These are phyloP conservation scores for Bipolaris gigantea DNA, from an alignment of 2,329 filamentous ascomycete genomes.

Conservation along the genomic window DNA sequence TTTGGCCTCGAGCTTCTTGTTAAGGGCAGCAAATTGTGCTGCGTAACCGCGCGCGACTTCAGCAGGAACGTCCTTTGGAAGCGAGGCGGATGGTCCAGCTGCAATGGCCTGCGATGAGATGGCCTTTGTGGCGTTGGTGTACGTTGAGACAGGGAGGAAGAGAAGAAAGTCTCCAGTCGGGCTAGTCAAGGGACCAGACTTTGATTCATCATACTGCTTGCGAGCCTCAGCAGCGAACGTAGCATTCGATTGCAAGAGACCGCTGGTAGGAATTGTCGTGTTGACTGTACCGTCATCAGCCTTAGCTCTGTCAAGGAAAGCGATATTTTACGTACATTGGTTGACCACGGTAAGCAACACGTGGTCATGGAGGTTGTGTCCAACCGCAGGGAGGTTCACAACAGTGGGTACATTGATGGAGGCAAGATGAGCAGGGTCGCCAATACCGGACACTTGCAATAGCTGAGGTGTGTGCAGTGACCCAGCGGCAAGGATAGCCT, in stretches of 20 bases:
- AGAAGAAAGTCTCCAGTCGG: conserved; percentile 29
- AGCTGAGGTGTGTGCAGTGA: conserved; percentile 32
- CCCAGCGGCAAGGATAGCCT: conserved; percentile 32
- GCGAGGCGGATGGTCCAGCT: conserved; percentile 18
- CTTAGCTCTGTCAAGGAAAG: background rate
- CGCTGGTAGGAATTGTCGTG: conserved; percentile 11
- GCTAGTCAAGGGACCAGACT: conserved; percentile 17
- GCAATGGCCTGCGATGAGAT: conserved; percentile 21
- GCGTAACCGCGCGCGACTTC: conserved; percentile 25
- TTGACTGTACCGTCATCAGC: conserved; percentile 5
- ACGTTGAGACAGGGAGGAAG: conserved; percentile 25
- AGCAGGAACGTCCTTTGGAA: conserved; percentile 16
- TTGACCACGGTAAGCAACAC: conserved; percentile 16
- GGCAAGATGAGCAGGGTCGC: conserved; percentile 22
- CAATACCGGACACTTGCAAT: conserved; percentile 34
- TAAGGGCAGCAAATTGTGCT: conserved; percentile 20
- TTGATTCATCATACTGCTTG: conserved; percentile 16
- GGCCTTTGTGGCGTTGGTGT: conserved; percentile 18
- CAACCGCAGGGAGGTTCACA: conserved; percentile 32
- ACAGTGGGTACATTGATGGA: conserved; percentile 23
- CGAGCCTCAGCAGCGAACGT: conserved; percentile 27
- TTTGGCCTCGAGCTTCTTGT: conserved; percentile 18
- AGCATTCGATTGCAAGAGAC: conserved; percentile 15
- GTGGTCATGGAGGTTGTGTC: conserved; percentile 31
- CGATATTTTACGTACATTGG: background rate